phyloP scores from a whole-genome alignment of 768 basidiomycete species.

The Cystobasidium tubakii region DNA sequence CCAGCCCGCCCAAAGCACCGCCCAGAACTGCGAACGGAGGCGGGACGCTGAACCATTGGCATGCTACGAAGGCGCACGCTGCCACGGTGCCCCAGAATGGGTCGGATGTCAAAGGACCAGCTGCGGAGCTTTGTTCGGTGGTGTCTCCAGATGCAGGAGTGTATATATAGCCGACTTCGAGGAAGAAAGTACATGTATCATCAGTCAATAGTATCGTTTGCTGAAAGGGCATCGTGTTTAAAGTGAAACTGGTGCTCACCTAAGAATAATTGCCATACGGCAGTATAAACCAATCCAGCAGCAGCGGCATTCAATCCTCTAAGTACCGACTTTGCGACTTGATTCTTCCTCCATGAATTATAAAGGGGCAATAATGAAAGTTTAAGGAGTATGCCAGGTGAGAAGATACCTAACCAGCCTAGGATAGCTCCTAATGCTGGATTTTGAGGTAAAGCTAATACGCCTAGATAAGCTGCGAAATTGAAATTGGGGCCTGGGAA shows the following conservation, averaged over 20 bases:
- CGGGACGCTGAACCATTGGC: not conserved
- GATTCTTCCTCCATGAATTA: slow-evolving; percentile 34
- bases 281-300: slow-evolving; percentile 46
- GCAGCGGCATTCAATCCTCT: slow-evolving; percentile 48
- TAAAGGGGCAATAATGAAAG: slow-evolving; percentile 47
- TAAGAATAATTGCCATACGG: slow-evolving; percentile 37
- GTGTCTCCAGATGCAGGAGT: slow-evolving; percentile 3
- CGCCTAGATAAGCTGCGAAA: slow-evolving; percentile 56
- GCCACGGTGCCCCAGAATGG: slow-evolving; percentile 9
- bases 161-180: slow-evolving; percentile 8
- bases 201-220: not conserved
- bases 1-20: not conserved
- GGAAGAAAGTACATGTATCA: not conserved
- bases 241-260: too few relatives aligned
- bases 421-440: slow-evolving; percentile 53
- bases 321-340: slow-evolving; percentile 39
- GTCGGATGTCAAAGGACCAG: not conserved
- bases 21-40: not conserved
- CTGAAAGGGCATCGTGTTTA: too few relatives aligned
- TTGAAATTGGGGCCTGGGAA: slow-evolving; percentile 60
- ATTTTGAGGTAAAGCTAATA: slow-evolving; percentile 49
- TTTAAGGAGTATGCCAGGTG: slow-evolving; percentile 52
- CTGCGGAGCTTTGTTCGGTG: not conserved
- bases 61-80: not conserved
- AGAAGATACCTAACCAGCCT: slow-evolving; percentile 56